A percentile compares a stretch with the other conserved stretches of the same genome.
These are phyloP conservation scores for Agastache rugosa DNA, from an alignment of 257 asterid genomes.

Conservation along the genomic window DNA sequence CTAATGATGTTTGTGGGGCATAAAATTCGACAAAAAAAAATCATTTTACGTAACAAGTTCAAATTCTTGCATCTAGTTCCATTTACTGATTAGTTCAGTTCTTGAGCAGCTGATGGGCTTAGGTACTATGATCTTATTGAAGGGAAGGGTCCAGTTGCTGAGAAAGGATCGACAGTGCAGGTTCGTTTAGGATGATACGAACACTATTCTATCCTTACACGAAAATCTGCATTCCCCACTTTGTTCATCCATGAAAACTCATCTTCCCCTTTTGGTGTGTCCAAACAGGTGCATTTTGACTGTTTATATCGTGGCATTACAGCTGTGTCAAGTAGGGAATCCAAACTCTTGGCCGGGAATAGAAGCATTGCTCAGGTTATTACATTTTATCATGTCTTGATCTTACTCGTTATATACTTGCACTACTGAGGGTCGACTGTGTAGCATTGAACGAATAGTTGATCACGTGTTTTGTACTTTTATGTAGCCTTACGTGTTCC, in stretches of 20 bases:
- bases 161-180: conserved; percentile 83
- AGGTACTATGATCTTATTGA: conserved; percentile 80
- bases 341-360: conserved; percentile 94
- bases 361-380: conserved; percentile 88
- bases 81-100: conserved; percentile 35
- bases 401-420: background rate
- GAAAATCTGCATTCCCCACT: background rate
- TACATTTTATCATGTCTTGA: conserved; percentile 13
- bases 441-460: conserved; percentile 28
- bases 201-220: background rate
- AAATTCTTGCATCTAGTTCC: background rate
- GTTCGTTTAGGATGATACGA: conserved; percentile 36
- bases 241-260: background rate
- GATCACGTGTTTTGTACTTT: conserved; percentile 40
- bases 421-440: background rate
- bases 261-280: background rate
- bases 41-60: background rate
- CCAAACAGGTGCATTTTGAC: conserved; percentile 84
- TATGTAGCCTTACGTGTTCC: conserved; percentile 92
- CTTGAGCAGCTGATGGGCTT: conserved; percentile 80
- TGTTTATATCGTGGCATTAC: conserved; percentile 91
- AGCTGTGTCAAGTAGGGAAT: conserved; percentile 93
- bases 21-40: background rate
- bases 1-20: background rate
- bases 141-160: conserved; percentile 88